phyloP scores from a whole-genome alignment of 495 filamentous ascomycete species.

The Daldinia loculata region DNA sequence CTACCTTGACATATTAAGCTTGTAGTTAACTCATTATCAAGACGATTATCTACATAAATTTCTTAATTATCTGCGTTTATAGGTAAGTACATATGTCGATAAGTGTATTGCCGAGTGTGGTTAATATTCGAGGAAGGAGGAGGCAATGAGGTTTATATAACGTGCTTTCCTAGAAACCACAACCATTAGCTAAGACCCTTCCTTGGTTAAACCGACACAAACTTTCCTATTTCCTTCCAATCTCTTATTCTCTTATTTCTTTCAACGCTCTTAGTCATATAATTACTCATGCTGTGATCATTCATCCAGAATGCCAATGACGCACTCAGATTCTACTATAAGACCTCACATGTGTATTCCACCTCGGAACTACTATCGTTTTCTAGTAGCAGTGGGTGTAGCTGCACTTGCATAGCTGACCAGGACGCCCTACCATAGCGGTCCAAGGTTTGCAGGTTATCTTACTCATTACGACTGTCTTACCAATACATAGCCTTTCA shows the following conservation, averaged over 20 bases:
- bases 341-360: neutral
- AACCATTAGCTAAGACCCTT: neutral
- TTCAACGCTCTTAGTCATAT: neutral
- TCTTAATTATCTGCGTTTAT: too few relatives aligned
- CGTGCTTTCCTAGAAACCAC: neutral
- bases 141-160: neutral
- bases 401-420: neutral
- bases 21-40: too few relatives aligned
- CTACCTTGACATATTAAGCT: neutral
- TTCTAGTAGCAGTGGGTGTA: neutral
- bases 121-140: neutral
- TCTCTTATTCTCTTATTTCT: conserved; percentile 4
- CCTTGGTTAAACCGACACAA: neutral
- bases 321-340: neutral
- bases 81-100: too few relatives aligned
- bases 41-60: neutral
- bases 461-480: neutral
- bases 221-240: neutral
- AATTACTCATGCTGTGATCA: neutral
- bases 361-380: neutral
- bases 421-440: neutral
- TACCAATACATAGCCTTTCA: neutral
- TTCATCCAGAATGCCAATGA: neutral
- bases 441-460: neutral
- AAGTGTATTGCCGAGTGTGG: neutral